Evolutionary conservation across 371 early-diverging fungal species (phyloP).

Genomic region (Batrachochytrium dendrobatidis): DNA sequence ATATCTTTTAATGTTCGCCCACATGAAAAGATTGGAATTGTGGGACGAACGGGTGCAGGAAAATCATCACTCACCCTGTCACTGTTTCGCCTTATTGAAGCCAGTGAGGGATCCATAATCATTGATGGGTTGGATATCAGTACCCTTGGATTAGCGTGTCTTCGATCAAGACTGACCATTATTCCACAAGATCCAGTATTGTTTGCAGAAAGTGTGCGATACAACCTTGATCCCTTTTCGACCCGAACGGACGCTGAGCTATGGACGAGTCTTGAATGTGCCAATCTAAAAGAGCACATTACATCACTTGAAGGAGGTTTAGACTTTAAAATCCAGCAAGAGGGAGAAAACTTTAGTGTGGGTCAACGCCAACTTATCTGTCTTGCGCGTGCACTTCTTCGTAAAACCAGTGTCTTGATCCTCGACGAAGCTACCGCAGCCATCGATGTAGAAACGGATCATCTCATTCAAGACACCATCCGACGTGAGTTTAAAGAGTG

Average conservation of each 20-base stretch:
- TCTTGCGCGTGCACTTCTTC: conserved; percentile 36
- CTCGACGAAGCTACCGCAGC: conserved; percentile 91
- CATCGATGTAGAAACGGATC: conserved; percentile 65
- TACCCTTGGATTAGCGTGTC: conserved; percentile 64
- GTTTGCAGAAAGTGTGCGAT: conserved; percentile 46
- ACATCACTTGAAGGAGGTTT: conserved; percentile 42
- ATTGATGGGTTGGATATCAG: conserved; percentile 84
- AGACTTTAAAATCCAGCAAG: conserved; percentile 25
- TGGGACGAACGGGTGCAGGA: conserved; percentile 65
- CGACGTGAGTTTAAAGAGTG: conserved; percentile 77
- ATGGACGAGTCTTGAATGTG: conserved; percentile 73
- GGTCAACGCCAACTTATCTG: conserved; percentile 70
- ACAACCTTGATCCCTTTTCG: conserved; percentile 78
- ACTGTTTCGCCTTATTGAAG: conserved; percentile 87
- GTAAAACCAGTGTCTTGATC: conserved; percentile 37
- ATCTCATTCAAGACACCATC: conserved; percentile 79
- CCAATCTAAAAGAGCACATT: conserved; percentile 62
- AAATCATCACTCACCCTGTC: conserved; percentile 81
- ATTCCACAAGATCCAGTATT: conserved; percentile 96
- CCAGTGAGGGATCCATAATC: conserved; percentile 59
- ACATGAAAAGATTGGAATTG: conserved; percentile 43
- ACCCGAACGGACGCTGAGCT: conserved; percentile 62
- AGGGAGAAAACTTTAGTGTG: conserved; percentile 80
- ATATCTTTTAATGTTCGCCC: conserved; percentile 31
- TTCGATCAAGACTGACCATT: conserved; percentile 57